These are phyloP conservation scores for Xylaria sp. DNA, from an alignment of 2,329 filamentous ascomycete species.

Conservation along the genomic window DNA sequence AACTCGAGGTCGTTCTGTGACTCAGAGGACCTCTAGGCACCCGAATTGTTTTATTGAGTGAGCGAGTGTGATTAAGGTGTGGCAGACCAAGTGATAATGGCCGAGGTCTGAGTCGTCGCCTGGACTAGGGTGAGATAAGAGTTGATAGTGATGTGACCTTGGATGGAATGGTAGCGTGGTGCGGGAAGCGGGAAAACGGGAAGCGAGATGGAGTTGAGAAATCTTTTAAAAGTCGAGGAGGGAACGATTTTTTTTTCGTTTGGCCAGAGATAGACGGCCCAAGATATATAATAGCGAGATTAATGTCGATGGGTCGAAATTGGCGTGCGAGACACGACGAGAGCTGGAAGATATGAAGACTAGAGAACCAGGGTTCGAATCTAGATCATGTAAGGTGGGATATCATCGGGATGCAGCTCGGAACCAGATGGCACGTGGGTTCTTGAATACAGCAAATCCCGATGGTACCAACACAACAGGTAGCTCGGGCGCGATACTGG, in stretches of 20 bases:
- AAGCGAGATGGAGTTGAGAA: not conserved
- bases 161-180: not conserved
- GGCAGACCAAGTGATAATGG: not conserved
- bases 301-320: not conserved
- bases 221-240: not conserved
- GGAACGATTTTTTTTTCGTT: not conserved
- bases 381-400: conserved; percentile 10
- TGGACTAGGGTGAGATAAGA: not conserved
- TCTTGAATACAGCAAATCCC: conserved; percentile 7
- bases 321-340: not conserved
- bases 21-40: conserved; percentile 3
- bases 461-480: conserved; percentile 10
- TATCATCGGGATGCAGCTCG: conserved; percentile 20
- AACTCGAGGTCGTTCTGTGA: not conserved
- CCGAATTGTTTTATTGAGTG: conserved; percentile 1
- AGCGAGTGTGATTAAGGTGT: not conserved
- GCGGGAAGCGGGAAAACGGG: not conserved
- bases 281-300: not conserved
- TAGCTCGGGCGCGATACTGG: conserved; percentile 3
- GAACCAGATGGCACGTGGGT: conserved; percentile 18
- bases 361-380: not conserved
- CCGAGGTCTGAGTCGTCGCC: not conserved
- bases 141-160: not conserved
- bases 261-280: not conserved
- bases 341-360: conserved; percentile 2